Base-by-base conservation (phyloP, 1,284 basidiomycete genomes). In the Ganoderma lucidum region DNA sequence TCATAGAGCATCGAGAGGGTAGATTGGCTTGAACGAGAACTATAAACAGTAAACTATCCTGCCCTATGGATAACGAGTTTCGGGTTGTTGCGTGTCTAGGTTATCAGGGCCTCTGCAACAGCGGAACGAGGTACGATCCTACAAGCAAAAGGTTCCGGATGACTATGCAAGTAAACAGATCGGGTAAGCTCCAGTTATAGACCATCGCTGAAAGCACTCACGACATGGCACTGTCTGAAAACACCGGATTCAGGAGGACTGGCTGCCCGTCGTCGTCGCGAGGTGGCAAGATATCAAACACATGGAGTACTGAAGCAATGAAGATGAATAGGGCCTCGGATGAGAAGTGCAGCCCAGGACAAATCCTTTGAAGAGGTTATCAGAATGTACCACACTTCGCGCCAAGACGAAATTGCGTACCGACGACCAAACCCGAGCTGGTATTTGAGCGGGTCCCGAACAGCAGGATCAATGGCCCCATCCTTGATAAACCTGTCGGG, bases 241-340 rank as follows among this genome's bases (percentile, higher is more conserved):
- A 51, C 10, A 51, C 48, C 6, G 48, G 48, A 23, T 28, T 8
- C 23, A 10, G 48, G 10, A 51, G 48, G 23, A 51, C 23, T 9
- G 48, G 48, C 23, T 28, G 48, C 4, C 48, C 48, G 23, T 28
- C 48, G 12, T 28, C 23, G 48, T 23, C 48, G 5, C 28, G 48
- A 12, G 48, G 23, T 14, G 48, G 23, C 3, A 28, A 14, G 48
- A 59, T 61, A 23, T 41, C 41, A 41, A 39, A 61, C 23, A 41
- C 37, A 17, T 61, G 59, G 32, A 53, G 19, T 6, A 30, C 44
- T 23, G 53, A 56, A n/a, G 45, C 39, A 15, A 61, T 42, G 39
- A 41, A 39, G 32, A 61, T 61, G 39, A 61, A 61, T 14, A 61
- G 8, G 17, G 37, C 59, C 14, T 61, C 59, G 32, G 23, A 37